Evolutionary conservation across 2,329 filamentous ascomycete species (phyloP).

Genomic region (Botrytis sinoallii): DNA sequence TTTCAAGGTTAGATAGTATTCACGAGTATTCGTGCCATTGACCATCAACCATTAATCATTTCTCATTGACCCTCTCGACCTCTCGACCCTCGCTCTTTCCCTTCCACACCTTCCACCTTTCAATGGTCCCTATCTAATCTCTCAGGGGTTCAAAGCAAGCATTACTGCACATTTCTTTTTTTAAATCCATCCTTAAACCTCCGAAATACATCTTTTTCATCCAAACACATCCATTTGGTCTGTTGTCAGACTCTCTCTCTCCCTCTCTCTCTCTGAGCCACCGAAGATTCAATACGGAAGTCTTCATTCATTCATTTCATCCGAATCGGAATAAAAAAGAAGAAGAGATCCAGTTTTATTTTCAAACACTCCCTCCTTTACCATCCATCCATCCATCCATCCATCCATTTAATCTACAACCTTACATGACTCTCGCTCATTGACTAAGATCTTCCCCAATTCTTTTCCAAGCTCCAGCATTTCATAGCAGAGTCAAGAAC

Average conservation of each 20-base stretch:
- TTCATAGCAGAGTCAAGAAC: neutral
- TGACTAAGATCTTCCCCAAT: neutral
- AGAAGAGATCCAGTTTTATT: neutral
- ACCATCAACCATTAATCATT: too few species aligned
- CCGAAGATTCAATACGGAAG: neutral
- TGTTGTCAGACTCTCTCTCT: neutral
- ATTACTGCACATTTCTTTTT: neutral
- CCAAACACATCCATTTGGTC: neutral
- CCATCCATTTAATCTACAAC: neutral
- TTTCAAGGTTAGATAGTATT: neutral
- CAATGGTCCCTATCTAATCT: neutral
- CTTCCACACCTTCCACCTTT: too few species aligned
- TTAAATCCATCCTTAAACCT: neutral
- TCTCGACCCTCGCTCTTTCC: neutral
- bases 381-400: neutral
- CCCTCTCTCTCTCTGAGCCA: too few species aligned
- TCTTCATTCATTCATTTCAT: neutral
- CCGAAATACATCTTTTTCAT: neutral
- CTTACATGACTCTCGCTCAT: neutral
- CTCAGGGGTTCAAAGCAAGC: slow-evolving; percentile 5
- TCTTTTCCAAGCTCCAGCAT: neutral
- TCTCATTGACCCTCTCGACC: neutral
- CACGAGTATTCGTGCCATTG: neutral
- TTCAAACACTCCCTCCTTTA: neutral
- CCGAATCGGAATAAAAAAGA: neutral